These are phyloP conservation scores for Melastoma candidum DNA, from an alignment of 441 rosid genomes.

Conservation along the genomic window DNA sequence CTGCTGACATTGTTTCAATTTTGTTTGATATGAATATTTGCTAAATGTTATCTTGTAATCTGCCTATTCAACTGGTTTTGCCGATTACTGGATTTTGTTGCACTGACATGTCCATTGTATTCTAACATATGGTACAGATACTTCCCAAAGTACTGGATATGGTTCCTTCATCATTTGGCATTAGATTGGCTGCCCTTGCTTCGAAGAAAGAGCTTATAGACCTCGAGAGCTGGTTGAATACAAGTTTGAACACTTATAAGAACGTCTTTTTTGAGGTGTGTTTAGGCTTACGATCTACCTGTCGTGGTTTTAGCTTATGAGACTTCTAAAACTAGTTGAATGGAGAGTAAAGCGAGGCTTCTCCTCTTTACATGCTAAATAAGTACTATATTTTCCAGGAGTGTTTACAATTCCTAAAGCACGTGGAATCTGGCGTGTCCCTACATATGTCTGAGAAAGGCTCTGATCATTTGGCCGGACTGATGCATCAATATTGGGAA, in stretches of 20 bases:
- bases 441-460: constrained; percentile 56
- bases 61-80: too few relatives aligned
- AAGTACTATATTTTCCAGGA: constrained; percentile 27
- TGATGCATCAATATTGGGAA: constrained; percentile 55
- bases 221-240: constrained; percentile 81
- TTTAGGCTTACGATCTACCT: not conserved
- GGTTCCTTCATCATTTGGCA: constrained; percentile 58
- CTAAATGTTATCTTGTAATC: too few relatives aligned
- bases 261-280: constrained; percentile 78
- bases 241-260: constrained; percentile 46
- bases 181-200: constrained; percentile 82
- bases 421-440: constrained; percentile 57
- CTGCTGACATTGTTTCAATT: too few relatives aligned
- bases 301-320: constrained; percentile 11
- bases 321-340: constrained; percentile 1
- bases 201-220: constrained; percentile 64
- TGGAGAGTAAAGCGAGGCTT: too few relatives aligned
- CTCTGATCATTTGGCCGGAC: constrained; percentile 51
- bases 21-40: too few relatives aligned
- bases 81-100: too few relatives aligned
- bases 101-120: too few relatives aligned
- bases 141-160: constrained; percentile 58
- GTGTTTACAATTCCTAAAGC: constrained; percentile 79
- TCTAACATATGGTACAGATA: constrained; percentile 33
- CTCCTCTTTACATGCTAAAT: constrained; percentile 3